Conservation (phyloP, 1,284 basidiomycete species). For the Sanghuangporus sanghuang region DNA sequence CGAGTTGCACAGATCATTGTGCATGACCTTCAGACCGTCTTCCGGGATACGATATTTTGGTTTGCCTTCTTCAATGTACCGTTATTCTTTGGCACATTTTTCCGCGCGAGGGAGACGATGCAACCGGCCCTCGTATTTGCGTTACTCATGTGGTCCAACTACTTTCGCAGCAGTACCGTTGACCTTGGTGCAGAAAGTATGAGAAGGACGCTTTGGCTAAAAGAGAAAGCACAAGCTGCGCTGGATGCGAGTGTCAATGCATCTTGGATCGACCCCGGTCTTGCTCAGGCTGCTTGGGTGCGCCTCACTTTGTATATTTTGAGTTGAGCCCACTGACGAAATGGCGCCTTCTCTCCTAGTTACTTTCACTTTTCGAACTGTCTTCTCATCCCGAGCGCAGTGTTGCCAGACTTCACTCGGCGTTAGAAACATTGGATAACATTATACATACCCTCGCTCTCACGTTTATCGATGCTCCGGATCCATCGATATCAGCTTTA, state of each 20-base stretch:
- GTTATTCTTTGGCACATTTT: conserved; percentile 55
- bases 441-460: conserved; percentile 59
- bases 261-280: conserved; percentile 62
- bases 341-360: conserved; percentile 31
- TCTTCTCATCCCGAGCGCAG: conserved; percentile 61
- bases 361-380: conserved; percentile 66
- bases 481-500: not conserved
- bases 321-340: not conserved
- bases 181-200: conserved; percentile 45
- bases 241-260: conserved; percentile 66
- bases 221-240: conserved; percentile 64
- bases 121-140: conserved; percentile 65
- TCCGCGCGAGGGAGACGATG: conserved; percentile 51
- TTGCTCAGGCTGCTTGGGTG: conserved; percentile 74
- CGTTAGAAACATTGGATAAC: conserved; percentile 56
- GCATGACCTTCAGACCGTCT: conserved; percentile 58
- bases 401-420: conserved; percentile 46
- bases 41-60: conserved; percentile 62
- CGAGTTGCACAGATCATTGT: conserved; percentile 41
- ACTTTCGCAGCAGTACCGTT: conserved; percentile 63
- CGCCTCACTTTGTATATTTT: conserved; percentile 21
- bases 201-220: conserved; percentile 48
- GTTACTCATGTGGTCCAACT: conserved; percentile 60
- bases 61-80: conserved; percentile 69
- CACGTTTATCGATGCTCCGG: conserved; percentile 38